A percentile compares a stretch with the other conserved stretches of the same genome.
Conservation (phyloP, 257 asterid species). For the Salvia miltiorrhiza region DNA sequence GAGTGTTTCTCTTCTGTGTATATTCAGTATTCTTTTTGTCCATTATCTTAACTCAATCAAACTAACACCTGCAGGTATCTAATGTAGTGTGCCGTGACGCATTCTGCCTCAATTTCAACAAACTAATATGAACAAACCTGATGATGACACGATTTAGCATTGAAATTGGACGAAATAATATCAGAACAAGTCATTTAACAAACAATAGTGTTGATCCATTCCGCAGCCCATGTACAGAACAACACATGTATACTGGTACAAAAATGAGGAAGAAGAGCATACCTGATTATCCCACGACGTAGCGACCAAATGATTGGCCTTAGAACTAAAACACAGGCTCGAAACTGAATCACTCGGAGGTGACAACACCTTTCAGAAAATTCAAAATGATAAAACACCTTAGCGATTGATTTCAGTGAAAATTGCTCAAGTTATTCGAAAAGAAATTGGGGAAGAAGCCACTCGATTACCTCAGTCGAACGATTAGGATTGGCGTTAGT, state of each 20-base stretch:
- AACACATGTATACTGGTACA: neutral
- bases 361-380: constrained; percentile 49
- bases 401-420: neutral
- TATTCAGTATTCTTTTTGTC: no score
- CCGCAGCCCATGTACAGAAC: neutral
- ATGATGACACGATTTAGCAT: neutral
- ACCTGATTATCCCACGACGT: constrained; percentile 99
- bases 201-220: neutral
- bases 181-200: neutral
- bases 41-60: no score
- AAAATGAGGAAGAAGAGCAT: neutral
- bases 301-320: constrained; percentile 74
- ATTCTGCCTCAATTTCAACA: constrained; percentile 3
- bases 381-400: neutral
- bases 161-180: neutral
- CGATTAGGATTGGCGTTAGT: constrained; percentile 68
- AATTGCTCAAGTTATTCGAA: neutral
- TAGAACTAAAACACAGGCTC: constrained; percentile 83
- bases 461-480: constrained; percentile 61
- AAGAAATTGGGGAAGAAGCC: neutral
- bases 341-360: constrained; percentile 87
- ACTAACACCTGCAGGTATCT: neutral
- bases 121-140: neutral
- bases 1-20: no score
- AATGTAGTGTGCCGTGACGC: neutral